Percentiles rank a stretch among this genome's conserved stretches.
phyloP scores from a whole-genome alignment of 2,329 filamentous ascomycete species.

The Pseudogymnoascus sp. region DNA sequence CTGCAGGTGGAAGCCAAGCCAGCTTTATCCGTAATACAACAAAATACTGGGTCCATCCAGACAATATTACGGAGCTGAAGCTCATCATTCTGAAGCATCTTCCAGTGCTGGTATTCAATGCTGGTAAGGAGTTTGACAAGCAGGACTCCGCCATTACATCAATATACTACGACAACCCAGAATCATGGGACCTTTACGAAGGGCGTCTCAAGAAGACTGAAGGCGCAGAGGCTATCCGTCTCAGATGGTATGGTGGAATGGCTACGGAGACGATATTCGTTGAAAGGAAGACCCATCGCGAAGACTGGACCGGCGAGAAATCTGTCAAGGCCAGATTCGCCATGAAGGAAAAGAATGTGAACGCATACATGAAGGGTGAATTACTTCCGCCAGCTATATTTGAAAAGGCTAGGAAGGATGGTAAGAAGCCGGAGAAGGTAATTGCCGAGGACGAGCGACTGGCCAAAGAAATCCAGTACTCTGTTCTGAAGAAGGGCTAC shows the following conservation, averaged over 20 bases:
- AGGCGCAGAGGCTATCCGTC: slow-evolving; percentile 89
- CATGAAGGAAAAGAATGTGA: slow-evolving; percentile 95
- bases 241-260: slow-evolving; percentile 98
- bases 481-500: slow-evolving; percentile 78
- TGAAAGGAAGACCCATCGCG: slow-evolving; percentile 94
- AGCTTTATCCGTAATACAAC: slow-evolving; percentile 96
- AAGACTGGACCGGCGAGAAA: slow-evolving; percentile 99
- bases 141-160: slow-evolving; percentile 93
- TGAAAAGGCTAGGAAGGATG: slow-evolving; percentile 90
- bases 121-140: slow-evolving; percentile 89
- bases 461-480: slow-evolving; percentile 89
- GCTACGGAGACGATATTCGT: slow-evolving; percentile 91
- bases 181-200: slow-evolving; percentile 89
- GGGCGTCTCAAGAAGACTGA: slow-evolving; percentile 96
- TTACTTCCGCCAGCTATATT: slow-evolving; percentile 84
- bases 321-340: slow-evolving; percentile 96
- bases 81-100: slow-evolving; percentile 96
- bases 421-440: slow-evolving; percentile 86
- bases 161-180: slow-evolving; percentile 95
- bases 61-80: slow-evolving; percentile 97
- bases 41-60: slow-evolving; percentile 98
- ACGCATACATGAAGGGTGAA: slow-evolving; percentile 77
- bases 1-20: slow-evolving; percentile 85
- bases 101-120: slow-evolving; percentile 93
- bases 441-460: slow-evolving; percentile 87